Base-by-base conservation (phyloP, 2,329 filamentous ascomycete species). In the Escovopsis sp. region DNA sequence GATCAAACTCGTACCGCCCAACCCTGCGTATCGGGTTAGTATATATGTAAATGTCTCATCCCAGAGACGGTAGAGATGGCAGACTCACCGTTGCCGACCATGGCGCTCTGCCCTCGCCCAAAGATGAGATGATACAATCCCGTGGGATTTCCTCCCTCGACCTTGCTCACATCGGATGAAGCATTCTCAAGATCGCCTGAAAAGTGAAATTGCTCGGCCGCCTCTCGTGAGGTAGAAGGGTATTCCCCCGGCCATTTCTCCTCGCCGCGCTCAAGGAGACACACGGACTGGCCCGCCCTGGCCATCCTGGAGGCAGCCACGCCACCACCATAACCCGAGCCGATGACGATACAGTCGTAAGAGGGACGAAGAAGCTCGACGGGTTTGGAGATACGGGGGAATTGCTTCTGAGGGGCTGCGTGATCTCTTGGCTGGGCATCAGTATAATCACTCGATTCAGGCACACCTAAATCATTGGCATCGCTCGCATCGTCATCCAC, bases 171-270 rank as follows among this genome's bases (percentile, higher is more conserved):
- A 37, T 40, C 41, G 7, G 66, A 43, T 45, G 59, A 59, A 7
- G 59, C 57, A 4, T 67, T 65, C 2, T 66, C 61, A 39, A 75
- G 61, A 30, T 70, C 61, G 1, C 76, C 76, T 1, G 72, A 74
- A 43, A 71, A 65, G 45, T 75, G 74, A 15, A 79, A 51, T 50
- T 81, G 66, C 14, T 59, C 60, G 11, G 68, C 46, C 0, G 69
- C 64, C 7, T 76, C 67, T 1, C 53, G 42, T 0, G 69, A 50
- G 0, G 60, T 64, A 20, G 58, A 64, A 0, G 77, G 76, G 47
- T 77, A 81, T 53, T 81, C 75, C 5, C 77, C 77, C 2, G 76
- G 76, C 78, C 76, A 81, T 46, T 65, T 68, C 57, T 84, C 79
- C 43, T 68, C 63, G 2, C 79, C 79, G 14, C 74, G 63, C 53